A percentile compares a stretch with the other conserved stretches of the same genome.
Conservation (phyloP, 2,329 filamentous ascomycete species). For the Fusarium nygamai region DNA sequence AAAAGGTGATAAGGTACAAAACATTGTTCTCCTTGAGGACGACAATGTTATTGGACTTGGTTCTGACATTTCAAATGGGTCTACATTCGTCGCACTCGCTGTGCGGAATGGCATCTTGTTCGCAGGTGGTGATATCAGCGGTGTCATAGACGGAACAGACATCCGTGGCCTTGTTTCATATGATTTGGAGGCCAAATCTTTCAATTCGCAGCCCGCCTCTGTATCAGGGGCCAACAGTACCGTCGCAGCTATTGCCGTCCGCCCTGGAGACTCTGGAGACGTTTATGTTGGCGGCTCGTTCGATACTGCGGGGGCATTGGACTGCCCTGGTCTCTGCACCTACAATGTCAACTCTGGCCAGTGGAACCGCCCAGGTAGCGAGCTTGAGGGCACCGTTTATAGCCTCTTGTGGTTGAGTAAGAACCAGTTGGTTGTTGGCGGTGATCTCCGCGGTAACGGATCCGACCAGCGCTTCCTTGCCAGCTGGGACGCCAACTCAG, state of each 20-base stretch:
- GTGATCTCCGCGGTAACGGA: conserved; percentile 75
- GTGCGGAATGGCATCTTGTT: conserved; percentile 76
- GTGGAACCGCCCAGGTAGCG: conserved; percentile 83
- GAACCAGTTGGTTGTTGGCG: conserved; percentile 78
- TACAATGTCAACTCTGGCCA: conserved; percentile 76
- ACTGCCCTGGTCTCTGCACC: conserved; percentile 83
- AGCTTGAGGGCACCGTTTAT: conserved; percentile 75
- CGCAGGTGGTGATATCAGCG: conserved; percentile 83
- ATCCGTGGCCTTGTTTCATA: conserved; percentile 84
- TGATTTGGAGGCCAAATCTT: conserved; percentile 73
- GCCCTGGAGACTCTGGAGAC: conserved; percentile 71
- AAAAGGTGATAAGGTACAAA: conserved; percentile 78
- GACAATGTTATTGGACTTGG: conserved; percentile 78
- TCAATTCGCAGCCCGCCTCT: conserved; percentile 77
- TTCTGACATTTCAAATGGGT: conserved; percentile 72
- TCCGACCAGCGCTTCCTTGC: conserved; percentile 73
- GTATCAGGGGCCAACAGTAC: conserved; percentile 75
- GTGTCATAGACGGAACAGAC: conserved; percentile 68
- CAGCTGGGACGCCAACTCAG: conserved; percentile 74
- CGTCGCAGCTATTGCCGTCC: conserved; percentile 80
- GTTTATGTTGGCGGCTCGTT: conserved; percentile 91
- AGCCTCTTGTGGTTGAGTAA: conserved; percentile 80
- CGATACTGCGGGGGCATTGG: conserved; percentile 81
- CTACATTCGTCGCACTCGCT: conserved; percentile 78
- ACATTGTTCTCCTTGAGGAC: conserved; percentile 84